phyloP scores from a whole-genome alignment of 2,329 filamentous ascomycete genomes.

The Trichoderma sp. region DNA sequence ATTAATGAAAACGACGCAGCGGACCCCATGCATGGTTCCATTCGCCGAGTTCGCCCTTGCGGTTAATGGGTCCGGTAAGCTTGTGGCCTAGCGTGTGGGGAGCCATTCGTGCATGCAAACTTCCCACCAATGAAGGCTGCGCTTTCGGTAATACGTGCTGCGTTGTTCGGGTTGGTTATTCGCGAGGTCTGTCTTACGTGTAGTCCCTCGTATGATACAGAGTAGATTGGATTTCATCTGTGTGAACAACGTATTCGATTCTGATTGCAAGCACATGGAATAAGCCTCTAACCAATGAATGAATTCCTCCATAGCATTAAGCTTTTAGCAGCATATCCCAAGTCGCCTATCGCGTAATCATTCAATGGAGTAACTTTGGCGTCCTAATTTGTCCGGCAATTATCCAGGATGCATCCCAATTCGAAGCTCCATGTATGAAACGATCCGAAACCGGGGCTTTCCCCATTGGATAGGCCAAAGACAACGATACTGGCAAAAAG shows the following conservation, averaged over 20 bases:
- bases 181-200: not conserved
- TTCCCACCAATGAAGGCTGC: slow-evolving; percentile 19
- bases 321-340: not conserved
- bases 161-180: not conserved
- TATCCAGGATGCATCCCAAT: not conserved
- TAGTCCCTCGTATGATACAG: too few relatives aligned
- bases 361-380: slow-evolving; percentile 7
- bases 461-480: not conserved
- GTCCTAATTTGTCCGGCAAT: not conserved
- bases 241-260: not conserved
- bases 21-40: not conserved
- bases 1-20: slow-evolving; percentile 3
- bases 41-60: slow-evolving; percentile 16
- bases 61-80: not conserved
- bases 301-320: not conserved
- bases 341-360: not conserved
- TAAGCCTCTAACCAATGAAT: not conserved
- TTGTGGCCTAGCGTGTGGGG: not conserved
- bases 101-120: slow-evolving; percentile 8
- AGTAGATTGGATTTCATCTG: not conserved
- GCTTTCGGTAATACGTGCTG: slow-evolving; percentile 1
- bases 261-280: not conserved
- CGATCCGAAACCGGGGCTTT: slow-evolving; percentile 5
- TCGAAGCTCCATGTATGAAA: not conserved
- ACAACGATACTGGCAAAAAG: not conserved